Evolutionary conservation across 352 stramenopile species (phyloP), one percentile per base, ranked within the genome.

Genomic region (Elongisporangium undulatum): DNA sequence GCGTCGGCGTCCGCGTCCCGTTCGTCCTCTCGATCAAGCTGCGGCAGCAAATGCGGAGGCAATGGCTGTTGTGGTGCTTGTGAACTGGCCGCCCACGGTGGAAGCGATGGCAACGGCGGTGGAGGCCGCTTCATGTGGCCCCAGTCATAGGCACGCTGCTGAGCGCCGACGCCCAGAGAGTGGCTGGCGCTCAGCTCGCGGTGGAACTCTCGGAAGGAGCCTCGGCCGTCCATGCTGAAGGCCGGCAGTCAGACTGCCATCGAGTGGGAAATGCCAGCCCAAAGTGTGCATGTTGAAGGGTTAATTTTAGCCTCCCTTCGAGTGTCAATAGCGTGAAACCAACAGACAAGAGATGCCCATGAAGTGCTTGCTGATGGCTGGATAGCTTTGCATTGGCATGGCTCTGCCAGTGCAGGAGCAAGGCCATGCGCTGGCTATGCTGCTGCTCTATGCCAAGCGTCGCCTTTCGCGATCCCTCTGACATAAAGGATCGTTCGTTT

Each of bases 31-130:
- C 65, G 49, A 68, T 67, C 24, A 34, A 59, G 66, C 51, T 69
- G 19, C 59, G 29, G 17, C 19, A 55, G 49, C 41, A 34, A 26
- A 12, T 41, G 26, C 7, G 20, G 9, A 5, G 39, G 8, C n/a
- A 13, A 39, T 56, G 48, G 39, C 55, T 15, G 19, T 51, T n/a
- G 22, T n/a, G 48, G 50, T 26, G 22, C 16, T 15, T 49, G 38
- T 16, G 53, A 56, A 45, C 49, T 59, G 22, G 13, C 55, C 19
- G 78, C 64, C 79, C 76, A 89, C 7, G 68, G 76, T 15, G 79
- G 74, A 12, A 89, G 65, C 10, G 76, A 78, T 20, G 78, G 78
- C 23, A 83, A 49, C 10, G 76, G 72, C 19, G 74, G 76, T 22
- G 74, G 38, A 17, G 59, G 22, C 7, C 64, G 63, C 41, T 45